Percentiles rank a stretch among this genome's conserved stretches.
These are phyloP conservation scores for Mycena venus DNA, from an alignment of 768 basidiomycete species.

Conservation along the genomic window DNA sequence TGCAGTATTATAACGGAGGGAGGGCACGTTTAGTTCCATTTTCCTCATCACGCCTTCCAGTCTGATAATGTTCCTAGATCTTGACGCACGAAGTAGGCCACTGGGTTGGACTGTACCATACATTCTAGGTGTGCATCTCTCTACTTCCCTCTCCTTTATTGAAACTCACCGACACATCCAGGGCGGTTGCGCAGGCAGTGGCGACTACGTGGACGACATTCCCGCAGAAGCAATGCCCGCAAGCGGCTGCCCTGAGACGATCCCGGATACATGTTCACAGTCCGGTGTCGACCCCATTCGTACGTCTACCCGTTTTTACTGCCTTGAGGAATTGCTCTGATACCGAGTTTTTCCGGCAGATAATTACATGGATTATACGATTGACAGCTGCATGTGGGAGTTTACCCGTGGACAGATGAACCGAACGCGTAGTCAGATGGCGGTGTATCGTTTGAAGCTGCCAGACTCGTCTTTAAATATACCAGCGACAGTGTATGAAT, in stretches of 20 bases:
- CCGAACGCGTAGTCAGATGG: background rate
- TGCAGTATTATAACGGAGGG: slow-evolving; percentile 56
- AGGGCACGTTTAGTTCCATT: slow-evolving; percentile 39
- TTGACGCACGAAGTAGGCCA: slow-evolving; percentile 72
- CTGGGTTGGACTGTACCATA: slow-evolving; percentile 73
- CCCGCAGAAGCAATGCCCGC: slow-evolving; percentile 42
- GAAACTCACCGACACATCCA: slow-evolving; percentile 52
- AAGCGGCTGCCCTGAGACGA: slow-evolving; percentile 46
- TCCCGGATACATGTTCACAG: slow-evolving; percentile 36
- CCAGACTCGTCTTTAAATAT: background rate
- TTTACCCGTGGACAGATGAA: slow-evolving; percentile 60
- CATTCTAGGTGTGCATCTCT: slow-evolving; percentile 63
- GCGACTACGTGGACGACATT: slow-evolving; percentile 46
- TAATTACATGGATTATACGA: slow-evolving; percentile 69
- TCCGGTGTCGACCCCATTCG: slow-evolving; percentile 48
- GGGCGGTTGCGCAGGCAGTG: slow-evolving; percentile 40
- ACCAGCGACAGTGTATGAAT: background rate
- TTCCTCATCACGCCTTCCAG: background rate
- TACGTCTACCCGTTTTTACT: slow-evolving; percentile 18
- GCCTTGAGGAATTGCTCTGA: background rate
- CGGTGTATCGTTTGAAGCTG: background rate
- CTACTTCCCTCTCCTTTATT: slow-evolving; percentile 44
- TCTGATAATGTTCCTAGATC: slow-evolving; percentile 45
- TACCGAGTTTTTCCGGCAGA: slow-evolving; percentile 34
- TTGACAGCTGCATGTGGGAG: slow-evolving; percentile 63